Conservation (phyloP, 2,329 filamentous ascomycete genomes). For the Fusarium ramigenum region DNA sequence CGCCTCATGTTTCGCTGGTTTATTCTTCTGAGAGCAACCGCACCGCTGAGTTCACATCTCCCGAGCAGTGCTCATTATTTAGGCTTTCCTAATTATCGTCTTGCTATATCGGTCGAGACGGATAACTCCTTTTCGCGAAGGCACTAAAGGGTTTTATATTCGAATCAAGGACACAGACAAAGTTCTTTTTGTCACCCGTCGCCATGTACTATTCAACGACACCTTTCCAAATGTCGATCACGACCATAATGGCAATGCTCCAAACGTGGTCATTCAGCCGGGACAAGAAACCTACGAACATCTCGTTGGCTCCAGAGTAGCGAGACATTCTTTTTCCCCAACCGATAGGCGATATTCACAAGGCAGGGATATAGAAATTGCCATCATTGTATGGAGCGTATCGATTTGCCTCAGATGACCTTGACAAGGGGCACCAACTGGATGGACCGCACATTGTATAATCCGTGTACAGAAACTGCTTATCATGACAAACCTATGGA, state of each 20-base stretch:
- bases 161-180: too few species aligned
- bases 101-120: neutral
- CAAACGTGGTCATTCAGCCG: too few species aligned
- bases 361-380: accelerated
- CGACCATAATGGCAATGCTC: too few species aligned
- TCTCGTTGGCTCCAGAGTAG: neutral
- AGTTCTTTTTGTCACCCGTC: too few species aligned
- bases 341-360: neutral
- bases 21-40: neutral
- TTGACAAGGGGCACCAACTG: too few species aligned
- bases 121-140: neutral
- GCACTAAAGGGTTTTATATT: too few species aligned
- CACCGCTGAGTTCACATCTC: neutral
- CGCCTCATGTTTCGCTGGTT: neutral
- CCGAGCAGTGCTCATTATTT: neutral
- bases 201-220: too few species aligned
- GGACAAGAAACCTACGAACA: too few species aligned
- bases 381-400: neutral
- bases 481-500: neutral
- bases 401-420: neutral
- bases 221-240: too few species aligned
- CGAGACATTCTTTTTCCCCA: neutral
- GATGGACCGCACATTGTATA: neutral
- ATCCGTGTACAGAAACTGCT: neutral
- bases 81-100: neutral